Evolutionary conservation across 1,284 basidiomycete genomes (phyloP).

Genomic region (Ustilago tritici): DNA sequence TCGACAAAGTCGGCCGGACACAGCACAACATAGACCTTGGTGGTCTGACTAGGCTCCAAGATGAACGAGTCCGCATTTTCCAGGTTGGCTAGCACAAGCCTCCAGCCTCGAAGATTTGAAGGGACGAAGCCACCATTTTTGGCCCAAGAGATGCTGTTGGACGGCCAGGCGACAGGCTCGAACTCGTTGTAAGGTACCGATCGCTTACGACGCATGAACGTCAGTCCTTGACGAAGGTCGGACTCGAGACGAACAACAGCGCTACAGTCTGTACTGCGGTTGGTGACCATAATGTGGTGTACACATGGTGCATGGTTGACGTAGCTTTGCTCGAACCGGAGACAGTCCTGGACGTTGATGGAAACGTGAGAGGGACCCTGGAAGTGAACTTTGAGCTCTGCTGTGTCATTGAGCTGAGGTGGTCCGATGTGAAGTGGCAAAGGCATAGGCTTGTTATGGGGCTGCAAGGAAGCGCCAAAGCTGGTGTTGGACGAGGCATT

Average conservation of each 20-base stretch:
- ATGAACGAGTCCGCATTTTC: slow-evolving; percentile 58
- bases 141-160: slow-evolving; percentile 63
- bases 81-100: slow-evolving; percentile 64
- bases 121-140: slow-evolving; percentile 59
- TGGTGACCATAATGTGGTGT: slow-evolving; percentile 48
- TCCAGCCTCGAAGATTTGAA: slow-evolving; percentile 58
- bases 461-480: slow-evolving; percentile 27
- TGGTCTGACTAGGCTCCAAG: slow-evolving; percentile 50
- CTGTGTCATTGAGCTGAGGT: slow-evolving; percentile 33
- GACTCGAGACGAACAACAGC: slow-evolving; percentile 58
- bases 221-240: slow-evolving; percentile 53
- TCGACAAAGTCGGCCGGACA: slow-evolving; percentile 52
- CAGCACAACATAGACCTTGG: slow-evolving; percentile 58
- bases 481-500: slow-evolving; percentile 45
- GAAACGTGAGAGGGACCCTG: slow-evolving; percentile 42
- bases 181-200: slow-evolving; percentile 44
- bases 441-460: slow-evolving; percentile 17
- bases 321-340: slow-evolving; percentile 57
- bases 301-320: slow-evolving; percentile 63
- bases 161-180: slow-evolving; percentile 53
- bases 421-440: slow-evolving; percentile 29
- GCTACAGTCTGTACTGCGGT: slow-evolving; percentile 35
- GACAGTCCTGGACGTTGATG: slow-evolving; percentile 35
- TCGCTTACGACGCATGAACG: slow-evolving; percentile 58
- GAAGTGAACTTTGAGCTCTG: slow-evolving; percentile 30